Conservation (phyloP, 129 eudicot species). For the Rutidosis leptorrhynchoides region DNA sequence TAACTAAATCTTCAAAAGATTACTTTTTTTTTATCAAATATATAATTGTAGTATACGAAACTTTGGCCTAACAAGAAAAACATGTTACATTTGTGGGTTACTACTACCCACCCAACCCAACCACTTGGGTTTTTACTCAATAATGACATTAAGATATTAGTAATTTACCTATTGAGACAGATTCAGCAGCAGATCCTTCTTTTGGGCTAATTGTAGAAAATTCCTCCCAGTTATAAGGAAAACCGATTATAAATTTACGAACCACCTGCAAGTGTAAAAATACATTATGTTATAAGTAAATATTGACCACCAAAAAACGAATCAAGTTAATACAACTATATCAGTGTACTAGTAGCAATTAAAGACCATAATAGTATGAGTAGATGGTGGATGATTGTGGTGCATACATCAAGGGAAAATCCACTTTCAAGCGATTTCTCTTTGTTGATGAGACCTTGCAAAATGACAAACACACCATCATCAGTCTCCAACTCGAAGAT, state of each 20-base stretch:
- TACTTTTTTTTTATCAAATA: background rate
- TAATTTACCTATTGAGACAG: conserved; percentile 29
- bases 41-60: conserved; percentile 10
- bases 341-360: background rate
- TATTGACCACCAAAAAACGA: background rate
- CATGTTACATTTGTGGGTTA: background rate
- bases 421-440: conserved; percentile 53
- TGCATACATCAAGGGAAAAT: conserved; percentile 56
- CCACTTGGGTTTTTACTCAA: conserved; percentile 16
- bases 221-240: conserved; percentile 53
- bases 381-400: background rate
- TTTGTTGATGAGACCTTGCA: conserved; percentile 53
- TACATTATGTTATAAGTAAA: background rate
- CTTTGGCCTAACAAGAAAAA: conserved; percentile 8
- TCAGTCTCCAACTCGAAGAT: conserved; percentile 52
- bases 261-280: conserved; percentile 40
- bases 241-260: conserved; percentile 47
- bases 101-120: too few species aligned
- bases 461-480: conserved; percentile 51
- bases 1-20: background rate
- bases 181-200: conserved; percentile 21
- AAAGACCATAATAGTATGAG: background rate
- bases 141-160: background rate
- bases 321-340: background rate
- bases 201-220: conserved; percentile 36